Base-by-base conservation (phyloP, 1,284 basidiomycete genomes). In the Tilletia indica region DNA sequence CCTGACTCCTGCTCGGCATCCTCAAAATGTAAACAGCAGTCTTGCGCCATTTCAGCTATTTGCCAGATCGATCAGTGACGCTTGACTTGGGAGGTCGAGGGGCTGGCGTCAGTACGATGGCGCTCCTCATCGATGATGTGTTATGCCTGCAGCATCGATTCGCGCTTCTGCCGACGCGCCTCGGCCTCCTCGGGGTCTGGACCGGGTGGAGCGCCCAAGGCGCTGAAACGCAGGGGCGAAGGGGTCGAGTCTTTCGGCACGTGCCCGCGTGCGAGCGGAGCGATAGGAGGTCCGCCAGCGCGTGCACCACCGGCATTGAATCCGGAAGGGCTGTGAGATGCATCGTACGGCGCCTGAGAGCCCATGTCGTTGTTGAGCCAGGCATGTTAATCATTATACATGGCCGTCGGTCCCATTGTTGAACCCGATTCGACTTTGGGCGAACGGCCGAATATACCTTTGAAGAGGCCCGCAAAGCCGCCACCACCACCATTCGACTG, bases 51-150 rank as follows among this genome's bases (percentile, higher is more conserved):
- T n/a, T n/a, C n/a, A n/a, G n/a, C n/a, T n/a, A n/a, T n/a, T n/a
- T n/a, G n/a, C n/a, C n/a, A n/a, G n/a, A n/a, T n/a, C n/a, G n/a
- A n/a, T n/a, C n/a, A n/a, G n/a, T n/a, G n/a, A n/a, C n/a, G n/a
- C n/a, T n/a, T n/a, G n/a, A n/a, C n/a, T n/a, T n/a, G n/a, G n/a
- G n/a, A n/a, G n/a, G n/a, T n/a, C n/a, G n/a, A n/a, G n/a, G n/a
- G n/a, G n/a, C n/a, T n/a, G n/a, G n/a, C n/a, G n/a, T n/a, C n/a
- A n/a, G n/a, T n/a, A n/a, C n/a, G 42, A 56, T 73, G 70, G 9
- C 79, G 72, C 70, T 83, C 81, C 47, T 74, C 68, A 49, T 83
- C 82, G 66, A 82, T 78, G 56, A 83, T 80, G n/a, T 72, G 70
- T 12, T 74, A 73, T 8, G 82, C 82, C 63, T 79, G 77, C 1